phyloP scores from a whole-genome alignment of 441 rosid genomes.

The Capsella rubella region DNA sequence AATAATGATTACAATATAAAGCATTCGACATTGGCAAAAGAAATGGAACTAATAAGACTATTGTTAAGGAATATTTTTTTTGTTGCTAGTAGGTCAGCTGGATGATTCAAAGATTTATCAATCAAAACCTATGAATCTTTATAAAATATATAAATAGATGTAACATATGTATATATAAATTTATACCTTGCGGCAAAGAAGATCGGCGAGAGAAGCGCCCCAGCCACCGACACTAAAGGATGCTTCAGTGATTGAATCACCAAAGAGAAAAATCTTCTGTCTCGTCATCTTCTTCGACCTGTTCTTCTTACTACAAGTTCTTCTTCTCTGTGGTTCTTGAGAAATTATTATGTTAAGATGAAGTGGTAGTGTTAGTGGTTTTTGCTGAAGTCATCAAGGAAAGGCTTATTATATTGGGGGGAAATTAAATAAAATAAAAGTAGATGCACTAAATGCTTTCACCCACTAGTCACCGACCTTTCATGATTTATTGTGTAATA shows the following conservation, averaged over 20 bases:
- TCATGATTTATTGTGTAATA: slow-evolving; percentile 10
- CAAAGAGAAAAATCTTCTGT: slow-evolving; percentile 61
- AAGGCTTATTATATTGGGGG: background rate
- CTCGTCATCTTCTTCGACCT: slow-evolving; percentile 46
- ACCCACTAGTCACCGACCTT: slow-evolving; percentile 41
- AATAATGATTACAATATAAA: no score
- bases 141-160: background rate
- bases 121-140: background rate
- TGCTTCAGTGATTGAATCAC: slow-evolving; percentile 72
- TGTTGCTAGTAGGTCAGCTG: no score
- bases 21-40: no score
- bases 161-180: background rate
- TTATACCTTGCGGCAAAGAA: slow-evolving; percentile 60
- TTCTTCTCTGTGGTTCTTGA: slow-evolving; percentile 11
- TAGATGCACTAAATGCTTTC: slow-evolving; percentile 42
- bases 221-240: slow-evolving; percentile 61
- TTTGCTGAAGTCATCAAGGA: slow-evolving; percentile 12
- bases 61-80: no score
- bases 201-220: slow-evolving; percentile 68
- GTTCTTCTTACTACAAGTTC: background rate
- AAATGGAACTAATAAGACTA: no score
- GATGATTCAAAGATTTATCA: background rate
- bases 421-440: slow-evolving; percentile 10
- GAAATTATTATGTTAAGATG: background rate
- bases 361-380: background rate